phyloP scores from a whole-genome alignment of 495 filamentous ascomycete species.

The Acidomyces sp. region DNA sequence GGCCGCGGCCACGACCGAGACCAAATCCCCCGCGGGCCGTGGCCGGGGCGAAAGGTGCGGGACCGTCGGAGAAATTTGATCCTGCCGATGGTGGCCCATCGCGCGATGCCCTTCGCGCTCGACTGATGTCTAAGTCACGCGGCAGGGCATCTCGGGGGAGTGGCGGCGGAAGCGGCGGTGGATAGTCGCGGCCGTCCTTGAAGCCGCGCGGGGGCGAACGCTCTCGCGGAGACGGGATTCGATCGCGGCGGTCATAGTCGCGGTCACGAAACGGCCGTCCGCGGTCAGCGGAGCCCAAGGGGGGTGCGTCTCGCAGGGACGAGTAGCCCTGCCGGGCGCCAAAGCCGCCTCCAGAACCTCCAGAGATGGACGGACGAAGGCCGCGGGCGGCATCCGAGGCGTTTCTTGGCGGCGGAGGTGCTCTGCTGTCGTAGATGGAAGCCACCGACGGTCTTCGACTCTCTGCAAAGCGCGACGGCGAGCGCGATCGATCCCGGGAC shows the following conservation, averaged over 20 bases:
- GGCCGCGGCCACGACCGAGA: conserved; percentile 45
- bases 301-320: conserved; percentile 26
- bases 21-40: conserved; percentile 47
- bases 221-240: conserved; percentile 33
- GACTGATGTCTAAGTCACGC: conserved; percentile 30
- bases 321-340: conserved; percentile 9
- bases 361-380: conserved; percentile 15
- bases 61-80: conserved; percentile 54
- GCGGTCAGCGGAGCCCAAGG: conserved; percentile 19
- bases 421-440: conserved; percentile 21
- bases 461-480: conserved; percentile 42
- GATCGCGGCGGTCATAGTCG: conserved; percentile 38
- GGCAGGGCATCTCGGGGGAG: no score
- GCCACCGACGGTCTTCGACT: conserved; percentile 31
- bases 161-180: no score
- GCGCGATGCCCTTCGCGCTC: conserved; percentile 44
- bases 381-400: conserved; percentile 33
- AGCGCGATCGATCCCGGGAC: conserved; percentile 48
- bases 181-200: conserved; percentile 27
- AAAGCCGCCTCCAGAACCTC: background rate
- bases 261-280: conserved; percentile 21
- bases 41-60: conserved; percentile 37
- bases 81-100: conserved; percentile 55
- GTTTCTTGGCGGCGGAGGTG: conserved; percentile 7
- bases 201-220: conserved; percentile 18